Evolutionary conservation across 257 asterid species (phyloP).

Genomic region (Scutellaria baicalensis): DNA sequence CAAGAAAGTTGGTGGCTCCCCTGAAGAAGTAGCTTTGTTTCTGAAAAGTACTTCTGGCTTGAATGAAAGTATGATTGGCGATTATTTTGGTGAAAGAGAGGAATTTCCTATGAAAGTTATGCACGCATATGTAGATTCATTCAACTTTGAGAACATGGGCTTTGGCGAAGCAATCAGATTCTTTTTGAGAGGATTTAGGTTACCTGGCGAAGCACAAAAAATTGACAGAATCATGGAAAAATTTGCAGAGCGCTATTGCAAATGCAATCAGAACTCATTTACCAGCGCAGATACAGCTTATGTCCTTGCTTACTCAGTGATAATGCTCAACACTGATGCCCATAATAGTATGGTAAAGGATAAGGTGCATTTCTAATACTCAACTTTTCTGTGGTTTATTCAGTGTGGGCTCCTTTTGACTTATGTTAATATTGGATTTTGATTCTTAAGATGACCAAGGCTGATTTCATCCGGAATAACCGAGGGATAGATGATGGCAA

Average conservation of each 20-base stretch:
- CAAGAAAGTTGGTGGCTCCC: constrained; percentile 71
- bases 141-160: constrained; percentile 80
- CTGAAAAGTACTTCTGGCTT: constrained; percentile 84
- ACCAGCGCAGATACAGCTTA: constrained; percentile 98
- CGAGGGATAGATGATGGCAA: constrained; percentile 96
- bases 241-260: constrained; percentile 97
- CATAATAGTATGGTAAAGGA: constrained; percentile 97
- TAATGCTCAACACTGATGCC: constrained; percentile 99
- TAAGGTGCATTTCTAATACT: constrained; percentile 55
- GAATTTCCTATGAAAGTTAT: constrained; percentile 91
- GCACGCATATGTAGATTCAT: constrained; percentile 98
- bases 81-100: constrained; percentile 96
- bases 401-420: constrained; percentile 17
- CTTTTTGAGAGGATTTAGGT: constrained; percentile 89
- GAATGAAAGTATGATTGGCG: constrained; percentile 88
- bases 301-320: constrained; percentile 96
- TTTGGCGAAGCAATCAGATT: constrained; percentile 95
- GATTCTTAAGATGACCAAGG: constrained; percentile 77
- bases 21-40: constrained; percentile 89
- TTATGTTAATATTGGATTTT: constrained; percentile 30
- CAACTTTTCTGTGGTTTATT: neutral
- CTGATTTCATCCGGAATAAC: constrained; percentile 95
- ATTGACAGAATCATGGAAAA: constrained; percentile 98
- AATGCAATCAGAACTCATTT: constrained; percentile 87
- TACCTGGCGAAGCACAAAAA: constrained; percentile 99